These are phyloP conservation scores for Geotrichum aggregatum DNA, from an alignment of 1,139 yeast genomes.

Conservation along the genomic window DNA sequence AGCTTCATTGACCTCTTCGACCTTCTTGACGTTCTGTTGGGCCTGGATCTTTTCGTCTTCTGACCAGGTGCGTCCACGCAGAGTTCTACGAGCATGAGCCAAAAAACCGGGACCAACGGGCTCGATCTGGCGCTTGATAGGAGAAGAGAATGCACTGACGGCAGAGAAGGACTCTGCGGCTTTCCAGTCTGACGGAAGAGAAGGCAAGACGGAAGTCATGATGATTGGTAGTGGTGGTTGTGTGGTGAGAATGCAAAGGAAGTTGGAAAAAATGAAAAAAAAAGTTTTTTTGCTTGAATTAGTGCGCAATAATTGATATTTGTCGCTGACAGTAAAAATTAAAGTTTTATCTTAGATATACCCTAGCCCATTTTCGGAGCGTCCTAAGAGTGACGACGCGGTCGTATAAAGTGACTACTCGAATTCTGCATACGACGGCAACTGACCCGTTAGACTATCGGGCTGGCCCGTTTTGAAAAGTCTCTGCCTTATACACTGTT, in stretches of 20 bases:
- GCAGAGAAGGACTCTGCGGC: constrained; percentile 36
- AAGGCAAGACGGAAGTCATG: constrained; percentile 25
- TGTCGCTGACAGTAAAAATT: no score
- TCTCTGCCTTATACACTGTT: no score
- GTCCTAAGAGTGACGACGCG: no score
- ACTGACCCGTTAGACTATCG: no score
- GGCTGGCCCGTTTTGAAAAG: no score
- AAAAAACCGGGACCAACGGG: constrained; percentile 95
- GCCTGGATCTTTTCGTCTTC: constrained; percentile 94
- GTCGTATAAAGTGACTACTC: no score
- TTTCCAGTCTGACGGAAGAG: constrained; percentile 33
- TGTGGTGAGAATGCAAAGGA: neutral
- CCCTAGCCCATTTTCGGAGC: no score
- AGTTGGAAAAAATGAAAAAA: neutral
- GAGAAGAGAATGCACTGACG: constrained; percentile 47
- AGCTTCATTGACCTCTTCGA: constrained; percentile 67
- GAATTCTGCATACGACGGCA: no score
- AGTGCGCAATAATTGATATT: no score
- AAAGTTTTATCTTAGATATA: neutral
- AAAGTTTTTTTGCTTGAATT: neutral
- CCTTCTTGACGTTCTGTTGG: constrained; percentile 72
- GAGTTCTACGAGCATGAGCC: constrained; percentile 94
- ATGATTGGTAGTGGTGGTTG: constrained; percentile 2
- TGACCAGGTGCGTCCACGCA: constrained; percentile 98
- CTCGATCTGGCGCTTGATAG: constrained; percentile 83